phyloP scores from a whole-genome alignment of 768 basidiomycete species.

The Imleria badia region DNA sequence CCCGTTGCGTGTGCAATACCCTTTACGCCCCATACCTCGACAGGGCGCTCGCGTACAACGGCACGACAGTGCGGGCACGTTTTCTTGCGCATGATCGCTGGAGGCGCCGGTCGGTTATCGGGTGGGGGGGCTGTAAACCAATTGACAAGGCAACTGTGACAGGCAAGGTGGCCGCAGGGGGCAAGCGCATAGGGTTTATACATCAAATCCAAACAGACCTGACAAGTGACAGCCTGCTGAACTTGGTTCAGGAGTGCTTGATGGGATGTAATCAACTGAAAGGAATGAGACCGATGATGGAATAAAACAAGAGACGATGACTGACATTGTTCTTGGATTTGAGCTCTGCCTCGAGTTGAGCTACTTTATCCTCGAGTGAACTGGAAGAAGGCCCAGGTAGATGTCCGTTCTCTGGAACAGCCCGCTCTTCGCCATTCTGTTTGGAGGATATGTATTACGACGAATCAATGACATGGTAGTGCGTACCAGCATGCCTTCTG shows the following conservation, averaged over 20 bases:
- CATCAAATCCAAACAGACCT: slow-evolving; percentile 76
- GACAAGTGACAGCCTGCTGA: slow-evolving; percentile 68
- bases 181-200: slow-evolving; percentile 71
- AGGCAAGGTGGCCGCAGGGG: slow-evolving; percentile 75
- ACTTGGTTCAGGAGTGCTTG: slow-evolving; percentile 52
- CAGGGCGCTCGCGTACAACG: slow-evolving; percentile 43
- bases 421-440: slow-evolving; percentile 7
- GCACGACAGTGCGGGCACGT: slow-evolving; percentile 47
- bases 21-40: slow-evolving; percentile 49
- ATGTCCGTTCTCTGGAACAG: not conserved
- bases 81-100: slow-evolving; percentile 37
- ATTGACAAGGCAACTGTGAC: slow-evolving; percentile 66
- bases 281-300: not conserved
- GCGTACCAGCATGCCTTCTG: slow-evolving; percentile 16
- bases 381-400: not conserved
- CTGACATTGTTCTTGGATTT: slow-evolving; percentile 41
- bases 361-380: slow-evolving; percentile 29
- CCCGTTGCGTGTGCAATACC: slow-evolving; percentile 45
- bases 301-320: not conserved
- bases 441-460: slow-evolving; percentile 6
- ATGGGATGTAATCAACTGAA: slow-evolving; percentile 52
- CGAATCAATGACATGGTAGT: not conserved
- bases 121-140: slow-evolving; percentile 64
- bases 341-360: slow-evolving; percentile 45
- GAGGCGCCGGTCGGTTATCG: slow-evolving; percentile 25